Base-by-base conservation (phyloP, 192 early-diverging fungal genomes). In the Coemansia sp. region DNA sequence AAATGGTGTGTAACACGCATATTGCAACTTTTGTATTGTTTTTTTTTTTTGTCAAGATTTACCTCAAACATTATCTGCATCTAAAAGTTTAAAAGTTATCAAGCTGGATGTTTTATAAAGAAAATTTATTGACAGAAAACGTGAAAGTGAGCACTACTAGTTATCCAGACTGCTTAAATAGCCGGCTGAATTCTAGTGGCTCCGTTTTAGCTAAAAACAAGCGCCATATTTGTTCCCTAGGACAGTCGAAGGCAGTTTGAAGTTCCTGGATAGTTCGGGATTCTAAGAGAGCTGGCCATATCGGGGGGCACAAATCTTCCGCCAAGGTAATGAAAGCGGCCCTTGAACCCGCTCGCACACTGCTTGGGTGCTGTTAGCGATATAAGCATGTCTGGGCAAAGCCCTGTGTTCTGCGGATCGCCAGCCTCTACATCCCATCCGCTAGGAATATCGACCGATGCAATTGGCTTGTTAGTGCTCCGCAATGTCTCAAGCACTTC, bases 381-480 rank as follows among this genome's bases (percentile, higher is more conserved):
- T 0, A 99, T 83, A 3, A 99, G 84, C 80, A 93, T 90, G 22
- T 85, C 83, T 10, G 94, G 95, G n/a, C 85, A 74, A 39, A 95
- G 82, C 2, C 84, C 86, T 1, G 39, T 55, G 62, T 51, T 23
- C 53, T 61, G 27, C 19, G 31, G 14, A 25, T 60, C 83, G 78
- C 95, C 96, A 62, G 86, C 61, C 56, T 94, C 93, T 0, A 98
- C 95, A 71, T 97, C 88, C 95, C 95, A 98, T 11, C 93, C 95
- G 17, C 90, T 92, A 11, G 97, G 97, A 65, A 98, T 91, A 68
- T 98, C 97, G 31, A 98, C 92, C 23, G 88, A 84, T 8, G 86
- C 83, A 59, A 93, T 83, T 0, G 88, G 87, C 14, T 66, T 63
- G 33, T 66, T 51, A 19, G 50, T 42, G 54, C 6, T 55, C 20